A percentile compares a stretch with the other conserved stretches of the same genome.
Conservation (phyloP, 176 grass and related monocot genomes). For the Chloris gayana region DNA sequence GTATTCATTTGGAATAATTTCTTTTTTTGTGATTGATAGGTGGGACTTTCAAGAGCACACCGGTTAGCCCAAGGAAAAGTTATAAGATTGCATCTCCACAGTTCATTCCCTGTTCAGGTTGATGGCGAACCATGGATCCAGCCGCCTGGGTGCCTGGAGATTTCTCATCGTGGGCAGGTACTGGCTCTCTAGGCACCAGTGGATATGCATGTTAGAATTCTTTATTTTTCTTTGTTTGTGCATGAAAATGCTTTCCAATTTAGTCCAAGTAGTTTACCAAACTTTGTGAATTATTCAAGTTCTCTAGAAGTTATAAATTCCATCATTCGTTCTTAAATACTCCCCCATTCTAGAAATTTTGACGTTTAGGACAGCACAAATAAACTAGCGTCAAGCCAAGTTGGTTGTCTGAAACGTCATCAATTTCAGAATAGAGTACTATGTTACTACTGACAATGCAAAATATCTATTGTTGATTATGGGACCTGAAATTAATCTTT, state of each 20-base stretch:
- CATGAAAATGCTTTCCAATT: not conserved
- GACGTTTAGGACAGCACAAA: too few relatives aligned
- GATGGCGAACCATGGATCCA: constrained; percentile 99
- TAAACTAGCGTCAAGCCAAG: too few relatives aligned
- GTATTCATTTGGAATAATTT: not conserved
- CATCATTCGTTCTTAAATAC: not conserved
- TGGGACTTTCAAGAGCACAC: constrained; percentile 85
- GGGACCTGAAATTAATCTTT: not conserved
- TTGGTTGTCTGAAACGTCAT: too few relatives aligned
- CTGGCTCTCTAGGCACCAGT: not conserved
- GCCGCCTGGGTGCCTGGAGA: constrained; percentile 83
- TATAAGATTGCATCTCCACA: constrained; percentile 80
- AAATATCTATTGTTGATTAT: not conserved
- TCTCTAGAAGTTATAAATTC: not conserved
- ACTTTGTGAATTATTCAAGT: not conserved
- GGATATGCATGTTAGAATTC: not conserved
- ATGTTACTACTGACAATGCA: not conserved
- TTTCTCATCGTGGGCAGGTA: constrained; percentile 88
- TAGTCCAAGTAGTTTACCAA: not conserved
- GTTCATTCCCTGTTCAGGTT: constrained; percentile 95
- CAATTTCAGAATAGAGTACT: too few relatives aligned
- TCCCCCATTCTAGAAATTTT: too few relatives aligned
- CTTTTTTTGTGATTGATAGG: constrained; percentile 54
- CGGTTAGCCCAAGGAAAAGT: constrained; percentile 82
- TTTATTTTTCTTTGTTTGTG: not conserved